These are phyloP conservation scores for Populus trichocarpa DNA, from an alignment of 441 rosid genomes.

Conservation along the genomic window DNA sequence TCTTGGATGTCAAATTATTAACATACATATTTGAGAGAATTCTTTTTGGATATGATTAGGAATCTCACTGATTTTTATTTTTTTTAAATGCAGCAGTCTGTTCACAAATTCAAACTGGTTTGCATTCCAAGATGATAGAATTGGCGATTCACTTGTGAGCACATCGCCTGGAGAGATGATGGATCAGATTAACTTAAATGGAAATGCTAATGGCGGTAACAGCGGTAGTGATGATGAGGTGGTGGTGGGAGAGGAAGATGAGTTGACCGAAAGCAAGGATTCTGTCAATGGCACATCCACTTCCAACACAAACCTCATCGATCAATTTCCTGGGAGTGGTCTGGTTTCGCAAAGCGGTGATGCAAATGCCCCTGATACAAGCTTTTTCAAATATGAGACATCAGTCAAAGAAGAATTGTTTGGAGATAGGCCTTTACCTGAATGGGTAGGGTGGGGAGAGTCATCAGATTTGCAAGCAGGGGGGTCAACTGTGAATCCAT, in stretches of 20 bases:
- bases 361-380: slow-evolving; percentile 33
- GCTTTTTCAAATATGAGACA: slow-evolving; percentile 57
- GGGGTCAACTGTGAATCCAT: slow-evolving; percentile 60
- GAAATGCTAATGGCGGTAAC: background rate
- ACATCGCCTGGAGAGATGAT: slow-evolving; percentile 39
- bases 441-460: slow-evolving; percentile 90
- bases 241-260: slow-evolving; percentile 89
- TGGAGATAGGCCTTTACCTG: slow-evolving; percentile 59
- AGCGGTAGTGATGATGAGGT: slow-evolving; percentile 41
- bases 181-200: background rate
- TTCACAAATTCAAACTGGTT: slow-evolving; percentile 93
- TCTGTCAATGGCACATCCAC: slow-evolving; percentile 48
- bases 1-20: background rate
- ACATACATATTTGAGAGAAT: background rate
- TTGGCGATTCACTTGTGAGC: slow-evolving; percentile 47
- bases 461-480: slow-evolving; percentile 49
- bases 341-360: slow-evolving; percentile 22
- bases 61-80: background rate
- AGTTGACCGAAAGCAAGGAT: slow-evolving; percentile 56
- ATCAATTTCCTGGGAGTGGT: slow-evolving; percentile 29
- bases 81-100: slow-evolving; percentile 54
- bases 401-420: slow-evolving; percentile 50
- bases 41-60: background rate
- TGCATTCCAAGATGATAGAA: slow-evolving; percentile 79
- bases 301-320: slow-evolving; percentile 40